Evolutionary conservation across 768 basidiomycete species (phyloP), one percentile per base, ranked within the genome.

Genomic region (Lentinula aciculospora): DNA sequence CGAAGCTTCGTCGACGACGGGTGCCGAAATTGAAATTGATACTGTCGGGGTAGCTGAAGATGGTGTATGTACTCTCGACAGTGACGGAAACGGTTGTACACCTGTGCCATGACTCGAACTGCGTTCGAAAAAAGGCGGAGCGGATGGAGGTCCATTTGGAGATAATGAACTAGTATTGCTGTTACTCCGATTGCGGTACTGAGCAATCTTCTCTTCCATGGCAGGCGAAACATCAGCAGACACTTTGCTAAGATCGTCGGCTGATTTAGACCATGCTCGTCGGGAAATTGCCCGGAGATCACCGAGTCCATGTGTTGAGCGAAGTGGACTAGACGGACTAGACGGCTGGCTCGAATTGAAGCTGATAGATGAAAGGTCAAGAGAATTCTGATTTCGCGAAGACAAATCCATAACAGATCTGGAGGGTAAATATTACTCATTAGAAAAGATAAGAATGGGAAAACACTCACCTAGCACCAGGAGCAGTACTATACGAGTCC

Each of bases 251-350:
- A 75, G 49, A 84, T 93, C 90, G 66, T 92, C 90, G 21, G 83
- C 89, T 5, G 88, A 91, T 66, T 76, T 84, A 25, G 89, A 90
- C 90, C 90, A 92, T 12, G 78, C 80, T 67, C 83, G 86, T 64
- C 83, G 79, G 0, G 88, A 87, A 9, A 89, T 82, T 49, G 69
- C 73, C 44, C 87, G 83, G 49, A 92, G 76, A 69, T 92, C 89
- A 3, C 88, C 88, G 4, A 81, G 73, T 17, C 74, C 76, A 3
- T 71, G 71, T 12, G 69, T 59, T 29, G 67, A 60, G 31, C 61
- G 53, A 13, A 63, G 58, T 3, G 65, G 62, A 19, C 67, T 60
- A 44, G 58, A 56, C 34, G 57, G 76, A 75, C 73, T 80, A 46
- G 71, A 75, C 15, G 68, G 77, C 49, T 62, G 73, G 62, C 68